Evolutionary conservation across 2,329 filamentous ascomycete species (phyloP).

Genomic region (Plectosphaerella sp.): DNA sequence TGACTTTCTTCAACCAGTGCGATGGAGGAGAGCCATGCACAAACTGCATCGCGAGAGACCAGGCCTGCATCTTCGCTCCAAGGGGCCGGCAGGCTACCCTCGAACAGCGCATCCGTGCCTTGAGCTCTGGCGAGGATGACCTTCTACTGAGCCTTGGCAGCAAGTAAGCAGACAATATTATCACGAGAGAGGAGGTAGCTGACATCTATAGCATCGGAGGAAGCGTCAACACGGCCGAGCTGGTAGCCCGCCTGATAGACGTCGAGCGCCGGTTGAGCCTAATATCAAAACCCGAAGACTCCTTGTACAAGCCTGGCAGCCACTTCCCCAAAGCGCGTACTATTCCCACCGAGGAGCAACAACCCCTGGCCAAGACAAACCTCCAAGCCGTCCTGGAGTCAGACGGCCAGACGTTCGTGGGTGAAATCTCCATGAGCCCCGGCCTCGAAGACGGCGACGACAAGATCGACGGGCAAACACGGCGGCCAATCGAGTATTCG

Average conservation of each 20-base stretch:
- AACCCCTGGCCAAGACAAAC: not conserved
- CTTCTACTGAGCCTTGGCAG: not conserved
- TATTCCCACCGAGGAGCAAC: not conserved
- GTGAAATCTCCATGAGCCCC: conserved; percentile 7
- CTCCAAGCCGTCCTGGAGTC: conserved; percentile 4
- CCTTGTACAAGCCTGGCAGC: not conserved
- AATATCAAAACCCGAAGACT: conserved; percentile 1
- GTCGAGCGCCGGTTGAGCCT: conserved; percentile 7
- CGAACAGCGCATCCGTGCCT: not conserved
- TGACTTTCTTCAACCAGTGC: not conserved
- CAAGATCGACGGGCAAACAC: not conserved
- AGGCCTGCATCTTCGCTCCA: conserved; percentile 3
- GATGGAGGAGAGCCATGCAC: conserved; percentile 8
- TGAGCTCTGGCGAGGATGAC: not conserved
- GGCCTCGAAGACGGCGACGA: conserved; percentile 1
- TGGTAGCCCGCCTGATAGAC: conserved; percentile 2
- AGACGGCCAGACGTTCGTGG: conserved; percentile 8
- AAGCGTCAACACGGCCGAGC: not conserved
- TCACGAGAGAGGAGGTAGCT: not conserved
- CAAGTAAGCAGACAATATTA: not conserved
- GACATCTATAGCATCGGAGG: not conserved
- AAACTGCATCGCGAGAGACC: conserved; percentile 5
- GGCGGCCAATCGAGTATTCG: not conserved
- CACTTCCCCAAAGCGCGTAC: not conserved
- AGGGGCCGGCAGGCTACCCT: not conserved